These are phyloP conservation scores for Canavalia gladiata DNA, from an alignment of 306 rosid genomes.

Conservation along the genomic window DNA sequence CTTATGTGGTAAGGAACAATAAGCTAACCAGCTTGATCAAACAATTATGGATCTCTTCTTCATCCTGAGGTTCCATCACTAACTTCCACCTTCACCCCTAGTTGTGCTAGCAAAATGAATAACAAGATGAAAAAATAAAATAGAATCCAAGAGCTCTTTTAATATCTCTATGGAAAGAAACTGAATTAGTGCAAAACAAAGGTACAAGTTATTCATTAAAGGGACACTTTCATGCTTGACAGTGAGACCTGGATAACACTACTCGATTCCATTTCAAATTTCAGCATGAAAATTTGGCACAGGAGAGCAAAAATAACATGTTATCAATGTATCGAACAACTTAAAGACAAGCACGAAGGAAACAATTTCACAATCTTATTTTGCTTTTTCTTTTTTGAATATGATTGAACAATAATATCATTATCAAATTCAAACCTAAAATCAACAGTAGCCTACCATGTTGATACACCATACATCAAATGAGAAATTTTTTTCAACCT, in stretches of 20 bases:
- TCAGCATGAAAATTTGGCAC: neutral
- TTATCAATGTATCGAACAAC: slow-evolving; percentile 12
- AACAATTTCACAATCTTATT: neutral
- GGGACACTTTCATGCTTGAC: slow-evolving; percentile 8
- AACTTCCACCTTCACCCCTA: slow-evolving; percentile 28
- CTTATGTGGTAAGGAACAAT: neutral
- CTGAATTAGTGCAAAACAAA: neutral
- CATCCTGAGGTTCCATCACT: slow-evolving; percentile 61
- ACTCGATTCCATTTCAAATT: neutral
- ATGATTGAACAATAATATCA: slow-evolving; percentile 36
- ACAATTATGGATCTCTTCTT: slow-evolving; percentile 67
- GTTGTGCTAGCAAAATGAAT: slow-evolving; percentile 40
- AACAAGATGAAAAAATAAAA: slow-evolving; percentile 5
- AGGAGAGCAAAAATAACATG: neutral
- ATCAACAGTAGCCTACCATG: neutral
- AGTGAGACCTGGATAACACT: neutral
- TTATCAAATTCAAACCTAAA: neutral
- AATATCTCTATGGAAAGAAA: slow-evolving; percentile 10
- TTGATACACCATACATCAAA: slow-evolving; percentile 10
- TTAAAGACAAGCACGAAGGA: neutral
- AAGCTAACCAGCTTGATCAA: slow-evolving; percentile 72
- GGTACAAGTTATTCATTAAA: slow-evolving; percentile 17
- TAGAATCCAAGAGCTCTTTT: neutral
- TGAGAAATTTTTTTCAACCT: neutral
- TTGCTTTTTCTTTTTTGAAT: neutral